Base-by-base conservation (phyloP, 805 yeast genomes). In the Saturnispora mendoncae region DNA sequence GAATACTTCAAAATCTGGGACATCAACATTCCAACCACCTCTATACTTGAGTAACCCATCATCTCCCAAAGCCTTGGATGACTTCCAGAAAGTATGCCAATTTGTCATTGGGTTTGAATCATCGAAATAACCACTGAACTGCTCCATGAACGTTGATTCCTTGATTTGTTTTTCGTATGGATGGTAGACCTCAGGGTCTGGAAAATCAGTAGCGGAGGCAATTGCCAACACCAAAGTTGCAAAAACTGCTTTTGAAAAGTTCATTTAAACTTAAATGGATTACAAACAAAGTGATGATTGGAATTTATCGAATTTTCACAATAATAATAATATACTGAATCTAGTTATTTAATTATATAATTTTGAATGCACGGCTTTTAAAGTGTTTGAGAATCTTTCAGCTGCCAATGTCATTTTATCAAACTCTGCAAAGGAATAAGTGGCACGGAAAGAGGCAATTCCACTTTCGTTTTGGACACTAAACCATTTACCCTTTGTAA, bases 1-100 rank as follows among this genome's bases (percentile, higher is more conserved):
- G 51, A 76, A 73, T 0, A 81, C 92, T 1, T 79, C 76, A 52
- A 71, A 67, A 24, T 67, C 69, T 1, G 83, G 59, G 56, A 78
- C 84, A 56, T 80, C 86, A 32, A 87, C 66, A 6, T 65, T 63
- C 96, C 96, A 86, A 55, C 74, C 63, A 17, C 95, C 96, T 25
- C 58, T 69, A 55, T 82, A 85, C 3, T 77, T 55, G 49, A 72
- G 69, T 51, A 71, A 76, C 26, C 71, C 76, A 38, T 69, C 69
- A 49, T 67, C 77, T 48, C 68, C 71, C 48, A 57, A 62, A 7
- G 74, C 74, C 36, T 67, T 62, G 13, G 94, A 83, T n/a, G 72
- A 66, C 44, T 64, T 66, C 88, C 88, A 81, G 41, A 67, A 56
- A 19, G 60, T 62, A 25, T 55, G 53, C 58, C 59, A 64, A 41